A percentile compares a stretch with the other conserved stretches of the same genome.
phyloP scores from a whole-genome alignment of 75 land plant species.

The Sequoia sempervirens region DNA sequence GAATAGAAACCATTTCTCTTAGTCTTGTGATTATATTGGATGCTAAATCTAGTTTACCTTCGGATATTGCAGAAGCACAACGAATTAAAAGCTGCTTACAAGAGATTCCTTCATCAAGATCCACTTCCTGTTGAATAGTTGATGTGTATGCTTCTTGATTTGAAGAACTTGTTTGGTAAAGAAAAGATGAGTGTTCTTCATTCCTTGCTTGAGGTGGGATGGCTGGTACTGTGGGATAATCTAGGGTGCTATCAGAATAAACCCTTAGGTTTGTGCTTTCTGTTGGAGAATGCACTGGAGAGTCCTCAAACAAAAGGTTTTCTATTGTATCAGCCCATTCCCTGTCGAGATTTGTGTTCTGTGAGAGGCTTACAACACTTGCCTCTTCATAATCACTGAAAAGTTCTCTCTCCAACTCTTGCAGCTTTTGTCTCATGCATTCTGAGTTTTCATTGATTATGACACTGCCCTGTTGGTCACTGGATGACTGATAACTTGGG shows the following conservation, averaged over 20 bases:
- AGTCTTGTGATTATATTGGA: slow-evolving; percentile 51
- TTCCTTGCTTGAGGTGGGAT: background rate
- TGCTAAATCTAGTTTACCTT: slow-evolving; percentile 52
- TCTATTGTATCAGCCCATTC: slow-evolving; percentile 43
- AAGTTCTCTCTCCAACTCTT: slow-evolving; percentile 57
- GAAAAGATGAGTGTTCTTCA: slow-evolving; percentile 1
- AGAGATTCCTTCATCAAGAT: slow-evolving; percentile 15
- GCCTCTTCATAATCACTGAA: slow-evolving; percentile 43
- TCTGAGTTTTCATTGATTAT: slow-evolving; percentile 25
- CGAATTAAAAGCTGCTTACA: slow-evolving; percentile 58
- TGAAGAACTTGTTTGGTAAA: slow-evolving; percentile 2
- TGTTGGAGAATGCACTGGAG: slow-evolving; percentile 55
- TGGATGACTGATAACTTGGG: slow-evolving; percentile 23
- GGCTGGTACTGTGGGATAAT: slow-evolving; percentile 15
- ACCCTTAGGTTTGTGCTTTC: slow-evolving; percentile 43
- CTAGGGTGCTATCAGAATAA: slow-evolving; percentile 39
- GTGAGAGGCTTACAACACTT: slow-evolving; percentile 12
- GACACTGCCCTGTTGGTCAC: slow-evolving; percentile 13
- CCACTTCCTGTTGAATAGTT: background rate
- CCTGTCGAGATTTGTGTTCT: slow-evolving; percentile 35
- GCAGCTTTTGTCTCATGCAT: slow-evolving; percentile 43
- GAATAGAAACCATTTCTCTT: slow-evolving; percentile 76
- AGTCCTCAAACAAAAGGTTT: slow-evolving; percentile 24
- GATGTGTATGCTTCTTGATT: background rate
- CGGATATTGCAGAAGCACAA: slow-evolving; percentile 65